Percentiles rank a stretch among this genome's conserved stretches.
phyloP scores from a whole-genome alignment of 2,329 filamentous ascomycete genomes.

The Colletotrichum sp. region DNA sequence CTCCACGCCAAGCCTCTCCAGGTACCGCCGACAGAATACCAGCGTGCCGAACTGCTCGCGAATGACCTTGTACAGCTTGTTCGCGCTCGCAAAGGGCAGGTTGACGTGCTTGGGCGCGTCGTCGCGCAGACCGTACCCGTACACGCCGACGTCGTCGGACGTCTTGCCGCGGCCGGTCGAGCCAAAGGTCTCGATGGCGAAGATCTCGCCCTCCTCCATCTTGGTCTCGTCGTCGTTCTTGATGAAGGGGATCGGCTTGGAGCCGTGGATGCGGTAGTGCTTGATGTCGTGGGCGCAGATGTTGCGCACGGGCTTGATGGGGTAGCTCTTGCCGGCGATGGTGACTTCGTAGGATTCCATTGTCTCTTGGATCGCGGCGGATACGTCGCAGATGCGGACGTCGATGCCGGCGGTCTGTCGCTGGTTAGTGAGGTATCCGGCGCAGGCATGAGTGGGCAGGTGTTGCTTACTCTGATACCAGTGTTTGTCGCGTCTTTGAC shows the following conservation, averaged over 20 bases:
- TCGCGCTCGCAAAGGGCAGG: constrained; percentile 56
- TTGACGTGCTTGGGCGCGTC: constrained; percentile 36
- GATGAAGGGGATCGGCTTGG: constrained; percentile 92
- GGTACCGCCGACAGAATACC: constrained; percentile 65
- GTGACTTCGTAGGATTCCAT: constrained; percentile 95
- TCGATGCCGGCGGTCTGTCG: constrained; percentile 74
- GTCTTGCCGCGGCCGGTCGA: constrained; percentile 91
- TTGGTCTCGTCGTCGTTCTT: constrained; percentile 87
- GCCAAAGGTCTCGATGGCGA: constrained; percentile 95
- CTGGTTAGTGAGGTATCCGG: background rate
- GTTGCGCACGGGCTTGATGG: constrained; percentile 85
- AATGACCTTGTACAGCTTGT: constrained; percentile 60
- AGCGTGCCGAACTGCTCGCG: constrained; percentile 66
- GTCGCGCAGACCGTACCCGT: constrained; percentile 52
- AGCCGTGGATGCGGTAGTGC: constrained; percentile 88
- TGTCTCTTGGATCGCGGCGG: constrained; percentile 82
- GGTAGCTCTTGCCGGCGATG: constrained; percentile 77
- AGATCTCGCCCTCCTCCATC: constrained; percentile 97
- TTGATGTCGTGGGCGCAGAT: constrained; percentile 90
- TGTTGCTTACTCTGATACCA: constrained; percentile 64
- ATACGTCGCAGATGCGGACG: constrained; percentile 84
- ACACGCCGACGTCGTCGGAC: constrained; percentile 74
- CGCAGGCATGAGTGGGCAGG: fast-evolving
- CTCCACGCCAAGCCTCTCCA: constrained; percentile 66
- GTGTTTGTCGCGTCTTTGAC: constrained; percentile 83